Percentiles rank a stretch among this genome's conserved stretches.
These are phyloP conservation scores for Barbarea vulgaris DNA, from an alignment of 345 rosid genomes.

Conservation along the genomic window DNA sequence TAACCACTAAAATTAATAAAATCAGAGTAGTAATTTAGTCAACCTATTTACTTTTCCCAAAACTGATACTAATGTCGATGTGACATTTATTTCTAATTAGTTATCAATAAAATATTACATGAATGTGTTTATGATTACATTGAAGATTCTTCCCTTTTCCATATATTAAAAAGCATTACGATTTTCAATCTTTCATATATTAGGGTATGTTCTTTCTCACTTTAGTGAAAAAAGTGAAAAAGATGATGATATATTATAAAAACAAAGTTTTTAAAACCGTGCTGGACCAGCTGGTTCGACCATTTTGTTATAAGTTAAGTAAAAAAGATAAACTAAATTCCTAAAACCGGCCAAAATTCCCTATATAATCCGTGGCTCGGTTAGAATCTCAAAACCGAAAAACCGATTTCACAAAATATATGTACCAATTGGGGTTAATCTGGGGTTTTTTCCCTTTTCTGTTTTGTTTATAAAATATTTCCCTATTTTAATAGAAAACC, in stretches of 20 bases:
- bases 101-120: not conserved
- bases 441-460: no score
- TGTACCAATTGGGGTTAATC: no score
- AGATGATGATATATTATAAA: not conserved
- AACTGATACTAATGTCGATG: not conserved
- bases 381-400: no score
- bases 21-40: not conserved
- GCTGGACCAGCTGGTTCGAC: no score
- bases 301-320: no score
- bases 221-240: no score
- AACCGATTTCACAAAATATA: no score
- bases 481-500: not conserved
- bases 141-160: not conserved
- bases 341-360: no score
- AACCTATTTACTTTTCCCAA: not conserved
- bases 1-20: not conserved
- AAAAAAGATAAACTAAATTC: no score
- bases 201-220: not conserved
- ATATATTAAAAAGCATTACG: not conserved
- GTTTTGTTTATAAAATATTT: not conserved
- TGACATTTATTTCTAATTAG: not conserved
- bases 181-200: not conserved
- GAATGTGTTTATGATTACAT: not conserved
- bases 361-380: no score
- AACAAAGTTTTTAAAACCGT: no score